Conservation (phyloP, 371 early-diverging fungal genomes). For the Mucor saturninus region DNA sequence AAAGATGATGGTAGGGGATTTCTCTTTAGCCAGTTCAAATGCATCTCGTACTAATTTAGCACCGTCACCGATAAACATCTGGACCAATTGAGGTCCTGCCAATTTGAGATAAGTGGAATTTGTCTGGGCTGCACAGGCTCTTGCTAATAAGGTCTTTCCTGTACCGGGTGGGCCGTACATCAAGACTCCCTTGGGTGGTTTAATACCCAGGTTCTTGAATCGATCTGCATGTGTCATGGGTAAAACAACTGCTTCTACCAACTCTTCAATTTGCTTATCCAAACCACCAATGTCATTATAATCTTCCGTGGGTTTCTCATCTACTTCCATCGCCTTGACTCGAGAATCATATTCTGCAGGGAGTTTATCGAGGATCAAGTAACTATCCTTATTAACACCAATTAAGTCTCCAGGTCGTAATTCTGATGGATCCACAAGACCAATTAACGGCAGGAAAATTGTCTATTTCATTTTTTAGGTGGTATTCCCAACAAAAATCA, state of each 20-base stretch:
- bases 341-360: slow-evolving; percentile 93
- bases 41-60: slow-evolving; percentile 99
- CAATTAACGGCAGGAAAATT: slow-evolving; percentile 97
- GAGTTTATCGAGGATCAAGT: slow-evolving; percentile 97
- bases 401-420: slow-evolving; percentile 98
- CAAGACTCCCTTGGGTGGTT: slow-evolving; percentile 98
- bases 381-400: slow-evolving; percentile 99
- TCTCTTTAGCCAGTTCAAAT: slow-evolving; percentile 98
- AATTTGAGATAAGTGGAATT: slow-evolving; percentile 96
- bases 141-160: slow-evolving; percentile 96
- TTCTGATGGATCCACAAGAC: slow-evolving; percentile 92
- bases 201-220: slow-evolving; percentile 96
- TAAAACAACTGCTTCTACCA: slow-evolving; percentile 98
- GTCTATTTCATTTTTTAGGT: slow-evolving; percentile 60
- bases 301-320: slow-evolving; percentile 99
- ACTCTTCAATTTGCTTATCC: slow-evolving; percentile 98
- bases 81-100: slow-evolving; percentile 98
- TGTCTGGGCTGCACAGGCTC: slow-evolving; percentile 98
- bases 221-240: slow-evolving; percentile 98
- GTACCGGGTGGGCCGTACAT: slow-evolving; percentile 99
- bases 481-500: not conserved
- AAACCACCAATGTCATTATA: slow-evolving; percentile 99
- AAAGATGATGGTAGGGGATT: slow-evolving; percentile 99
- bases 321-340: slow-evolving; percentile 99
- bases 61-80: slow-evolving; percentile 99